Evolutionary conservation across 495 filamentous ascomycete species (phyloP), one percentile per base, ranked within the genome.

Genomic region (Choiromyces venosus): DNA sequence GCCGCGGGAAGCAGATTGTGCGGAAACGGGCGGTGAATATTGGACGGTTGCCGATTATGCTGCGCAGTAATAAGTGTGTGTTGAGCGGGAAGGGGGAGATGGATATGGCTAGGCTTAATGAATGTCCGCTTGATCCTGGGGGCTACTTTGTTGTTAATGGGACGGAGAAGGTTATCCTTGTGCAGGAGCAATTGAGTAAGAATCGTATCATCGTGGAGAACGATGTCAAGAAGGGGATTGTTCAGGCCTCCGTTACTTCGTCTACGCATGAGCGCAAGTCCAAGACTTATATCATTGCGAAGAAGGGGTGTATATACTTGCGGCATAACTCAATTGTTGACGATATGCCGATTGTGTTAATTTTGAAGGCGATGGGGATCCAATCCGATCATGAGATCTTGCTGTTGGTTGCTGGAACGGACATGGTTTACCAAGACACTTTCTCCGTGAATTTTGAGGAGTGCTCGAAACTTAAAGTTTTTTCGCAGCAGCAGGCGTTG

Each of bases 181-280:
- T 98, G 42, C 95, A 98, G 82, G 95, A 99, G 78, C 95, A 98
- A 82, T 84, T 98, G 81, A 98, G 94, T 86, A 98, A 98, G 85
- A 99, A 99, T 83, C 87, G 95, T 84, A 92, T 98, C 73, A 97
- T 99, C 80, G 93, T 99, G 12, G 96, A 99, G 82, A 88, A 90
- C 56, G 93, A 95, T 79, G 87, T 89, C 5, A 94, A 94, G 81
- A 97, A 96, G 75, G 91, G 90, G 37, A 90, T 96, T 72, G 91
- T 97, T n/a, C 91, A 93, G 76, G 96, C 96, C 29, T 97, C 93
- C 9, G 96, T 98, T n/a, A 99, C 92, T 33, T 89, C 88, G 88
- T 97, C 93, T 19, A 97, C 96, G 4, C 92, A 97, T 79, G 94
- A 97, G 83, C 88, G 94, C 66, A 97, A 97, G 82, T 97, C 94